Base-by-base conservation (phyloP, 176 grass and related monocot genomes). In the Urochloa ruziziensis region DNA sequence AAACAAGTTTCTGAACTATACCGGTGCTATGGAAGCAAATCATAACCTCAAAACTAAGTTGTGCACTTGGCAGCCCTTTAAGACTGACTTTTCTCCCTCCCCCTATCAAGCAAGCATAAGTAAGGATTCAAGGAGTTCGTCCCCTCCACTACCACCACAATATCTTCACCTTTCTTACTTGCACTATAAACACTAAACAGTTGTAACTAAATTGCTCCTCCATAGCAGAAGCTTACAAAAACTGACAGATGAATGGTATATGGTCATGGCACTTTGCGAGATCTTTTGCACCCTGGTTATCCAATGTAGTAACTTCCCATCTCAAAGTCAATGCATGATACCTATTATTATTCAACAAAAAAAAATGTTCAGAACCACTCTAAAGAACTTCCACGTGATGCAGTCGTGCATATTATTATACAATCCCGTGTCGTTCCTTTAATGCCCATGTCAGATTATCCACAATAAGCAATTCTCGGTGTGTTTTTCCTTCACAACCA, bases 371-470 rank as follows among this genome's bases (percentile, higher is more conserved):
- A 71, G 72, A 65, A 72, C 21, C 48, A 69, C 5, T 47, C 46
- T 34, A 79, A 44, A 57, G 1, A 81, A 67, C 21, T 27, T 57
- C 27, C 25, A 14, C 59, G 62, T 9, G 2, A 17, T 23, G 75
- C 18, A 66, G 62, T 7, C 47, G 19, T 81, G 62, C 23, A 58
- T 7, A 9, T 3, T 73, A 82, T 66, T 86, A 54, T 42, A 62
- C 27, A 82, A 59, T 47, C 59, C 47, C 29, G 30, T 8, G 30
- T 2, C 29, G 2, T 47, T 25, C 57, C 9, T 60, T 67, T 29
- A 62, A 58, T 84, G 49, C 23, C 28, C 58, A 60, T 74, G 66
- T 67, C 76, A 58, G 70, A 73, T 58, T 78, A 48, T 56, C 60
- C 63, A 71, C 52, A 53, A 29, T 2, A 88, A 88, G 54, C 0